Evolutionary conservation across 179 eudicot genomes (phyloP), one percentile per base, ranked within the genome.

Genomic region (Drosera spatulata): DNA sequence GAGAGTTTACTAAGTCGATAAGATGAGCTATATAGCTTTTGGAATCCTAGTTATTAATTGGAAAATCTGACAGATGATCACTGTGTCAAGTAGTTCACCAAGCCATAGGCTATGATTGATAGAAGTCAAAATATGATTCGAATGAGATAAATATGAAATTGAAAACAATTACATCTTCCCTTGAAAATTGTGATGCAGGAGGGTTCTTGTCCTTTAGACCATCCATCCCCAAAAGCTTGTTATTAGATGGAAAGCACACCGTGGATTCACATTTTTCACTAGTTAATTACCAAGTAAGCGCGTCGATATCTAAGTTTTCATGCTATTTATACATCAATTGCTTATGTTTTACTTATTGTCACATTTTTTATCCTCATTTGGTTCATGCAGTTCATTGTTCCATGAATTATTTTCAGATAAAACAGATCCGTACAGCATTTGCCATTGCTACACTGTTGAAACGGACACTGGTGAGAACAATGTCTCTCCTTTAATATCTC

Each of bases 391-490:
- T 50, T 63, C 52, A 45, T 58, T 7, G 6, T 39, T 54, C 39
- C 53, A 38, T 43, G 5, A 47, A 70, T 61, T 59, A 51, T 65
- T 61, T 63, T 61, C 90, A 89, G 99, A 77, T 85, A 39, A 89
- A 93, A 73, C 99, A 89, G 79, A 93, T 93, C 76, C 80, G 95
- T 66, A 86, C 90, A 57, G 99, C 97, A 64, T 95, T 93, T 69
- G 95, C 99, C 63, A 76, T 93, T 65, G 88, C 97, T 52, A 81
- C 88, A 56, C 63, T 93, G 70, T 71, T 89, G 73, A 79, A 75
- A 37, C 99, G 97, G 65, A 85, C 91, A 22, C 74, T 93, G 99
- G 99, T 93, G 77, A 86, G 90, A 42, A 55, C 49, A 47, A 52
- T 49, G 15, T 10, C 45, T 44, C 47, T 10, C 50, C 50, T 60